Evolutionary conservation across 2,329 filamentous ascomycete species (phyloP).

Genomic region (Xylaria sp.): DNA sequence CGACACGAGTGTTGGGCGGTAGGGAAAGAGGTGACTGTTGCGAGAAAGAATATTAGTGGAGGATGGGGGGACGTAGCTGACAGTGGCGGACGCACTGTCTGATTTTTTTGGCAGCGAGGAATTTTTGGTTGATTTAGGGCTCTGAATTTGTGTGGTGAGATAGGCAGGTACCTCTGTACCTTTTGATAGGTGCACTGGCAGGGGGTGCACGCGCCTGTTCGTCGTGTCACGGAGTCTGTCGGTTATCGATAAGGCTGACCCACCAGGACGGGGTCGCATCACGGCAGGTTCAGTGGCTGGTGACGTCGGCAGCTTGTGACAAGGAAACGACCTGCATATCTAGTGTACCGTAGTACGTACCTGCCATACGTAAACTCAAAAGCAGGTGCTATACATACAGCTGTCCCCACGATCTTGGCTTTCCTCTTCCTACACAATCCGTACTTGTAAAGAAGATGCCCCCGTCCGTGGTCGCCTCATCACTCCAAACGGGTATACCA

Average conservation of each 20-base stretch:
- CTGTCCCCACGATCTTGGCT: not conserved
- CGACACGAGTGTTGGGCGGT: conserved; percentile 21
- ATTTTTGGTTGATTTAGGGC: conserved; percentile 31
- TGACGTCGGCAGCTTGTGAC: conserved; percentile 13
- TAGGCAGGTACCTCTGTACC: not conserved
- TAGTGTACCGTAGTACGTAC: not conserved
- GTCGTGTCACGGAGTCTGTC: not conserved
- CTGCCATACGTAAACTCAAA: not conserved
- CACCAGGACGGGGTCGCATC: not conserved
- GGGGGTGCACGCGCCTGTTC: too few relatives aligned
- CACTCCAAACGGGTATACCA: not conserved
- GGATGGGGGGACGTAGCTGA: conserved; percentile 22
- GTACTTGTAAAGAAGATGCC: not conserved
- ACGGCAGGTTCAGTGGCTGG: conserved; percentile 8
- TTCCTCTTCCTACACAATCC: not conserved
- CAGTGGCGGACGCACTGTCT: conserved; percentile 25
- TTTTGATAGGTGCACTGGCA: too few relatives aligned
- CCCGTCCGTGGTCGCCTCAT: not conserved
- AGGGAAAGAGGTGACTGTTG: conserved; percentile 10
- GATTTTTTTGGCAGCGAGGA: conserved; percentile 25
- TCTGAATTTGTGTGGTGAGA: conserved; percentile 27
- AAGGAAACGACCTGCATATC: not conserved
- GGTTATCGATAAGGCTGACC: conserved; percentile 18
- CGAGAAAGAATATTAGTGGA: conserved; percentile 19
- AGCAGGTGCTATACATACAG: not conserved